Conservation (phyloP, 768 basidiomycete species). For the Amanita rimosa region DNA sequence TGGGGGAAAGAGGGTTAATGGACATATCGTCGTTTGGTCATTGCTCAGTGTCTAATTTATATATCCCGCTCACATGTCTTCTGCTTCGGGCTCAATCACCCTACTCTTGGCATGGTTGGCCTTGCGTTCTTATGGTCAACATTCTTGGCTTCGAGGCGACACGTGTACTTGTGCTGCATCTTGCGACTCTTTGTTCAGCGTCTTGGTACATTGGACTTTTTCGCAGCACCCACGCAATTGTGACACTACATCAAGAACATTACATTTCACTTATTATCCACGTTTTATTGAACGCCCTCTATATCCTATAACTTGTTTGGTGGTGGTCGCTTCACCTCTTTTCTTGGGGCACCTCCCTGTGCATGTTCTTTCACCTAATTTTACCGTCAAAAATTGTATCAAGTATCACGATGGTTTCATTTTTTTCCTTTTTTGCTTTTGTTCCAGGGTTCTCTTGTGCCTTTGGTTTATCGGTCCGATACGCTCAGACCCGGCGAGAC, state of each 20-base stretch:
- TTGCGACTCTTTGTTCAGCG: neutral
- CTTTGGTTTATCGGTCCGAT: neutral
- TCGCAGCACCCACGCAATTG: conserved; percentile 3
- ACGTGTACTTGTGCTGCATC: conserved; percentile 6
- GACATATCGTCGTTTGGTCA: conserved; percentile 6
- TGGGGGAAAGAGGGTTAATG: conserved; percentile 5
- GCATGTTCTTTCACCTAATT: conserved; percentile 1
- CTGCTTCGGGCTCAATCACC: neutral
- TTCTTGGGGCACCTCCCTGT: neutral
- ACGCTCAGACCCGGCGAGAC: neutral
- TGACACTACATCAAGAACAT: conserved; percentile 6
- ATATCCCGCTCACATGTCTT: conserved; percentile 1
- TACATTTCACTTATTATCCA: conserved; percentile 5
- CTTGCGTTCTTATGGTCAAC: neutral
- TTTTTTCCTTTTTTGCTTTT: neutral
- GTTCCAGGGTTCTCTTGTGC: neutral
- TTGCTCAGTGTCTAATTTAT: conserved; percentile 8
- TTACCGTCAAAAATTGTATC: conserved; percentile 5
- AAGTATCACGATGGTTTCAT: conserved; percentile 5
- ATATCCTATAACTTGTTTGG: conserved; percentile 3
- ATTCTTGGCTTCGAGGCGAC: neutral
- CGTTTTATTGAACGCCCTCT: neutral
- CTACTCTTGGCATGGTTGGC: neutral
- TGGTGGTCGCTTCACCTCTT: neutral
- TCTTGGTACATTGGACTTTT: conserved; percentile 2